Evolutionary conservation across 2,329 filamentous ascomycete species (phyloP).

Genomic region (Diplodia sapinea): DNA sequence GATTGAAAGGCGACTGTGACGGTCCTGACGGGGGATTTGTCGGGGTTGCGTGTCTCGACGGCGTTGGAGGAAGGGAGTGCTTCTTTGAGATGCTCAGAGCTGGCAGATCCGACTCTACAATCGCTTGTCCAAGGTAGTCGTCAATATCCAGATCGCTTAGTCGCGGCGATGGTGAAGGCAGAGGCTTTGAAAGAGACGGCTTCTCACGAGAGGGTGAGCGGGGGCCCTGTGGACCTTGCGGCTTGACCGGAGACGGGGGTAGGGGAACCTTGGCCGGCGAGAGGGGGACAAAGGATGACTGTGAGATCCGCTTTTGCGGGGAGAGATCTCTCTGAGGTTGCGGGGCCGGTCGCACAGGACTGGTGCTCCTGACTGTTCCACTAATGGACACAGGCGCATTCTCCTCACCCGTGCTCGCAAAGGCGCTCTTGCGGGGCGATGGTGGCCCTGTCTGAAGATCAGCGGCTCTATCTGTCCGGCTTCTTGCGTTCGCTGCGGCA

Average conservation of each 20-base stretch:
- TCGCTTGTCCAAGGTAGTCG: constrained; percentile 22
- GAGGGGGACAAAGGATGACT: constrained; percentile 41
- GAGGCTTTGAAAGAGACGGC: constrained; percentile 12
- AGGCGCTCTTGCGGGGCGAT: constrained; percentile 42
- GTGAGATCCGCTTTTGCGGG: constrained; percentile 48
- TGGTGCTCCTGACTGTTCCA: constrained; percentile 39
- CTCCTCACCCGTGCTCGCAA: constrained; percentile 42
- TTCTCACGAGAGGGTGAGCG: constrained; percentile 36
- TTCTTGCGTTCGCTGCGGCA: constrained; percentile 76
- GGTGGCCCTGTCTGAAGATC: constrained; percentile 9
- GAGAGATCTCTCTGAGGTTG: constrained; percentile 44
- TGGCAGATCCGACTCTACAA: constrained; percentile 11
- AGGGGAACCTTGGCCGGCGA: constrained; percentile 53
- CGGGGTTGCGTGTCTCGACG: constrained; percentile 15
- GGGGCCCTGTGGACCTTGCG: constrained; percentile 46
- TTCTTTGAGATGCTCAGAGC: not conserved
- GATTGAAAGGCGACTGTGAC: constrained; percentile 19
- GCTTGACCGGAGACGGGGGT: constrained; percentile 54
- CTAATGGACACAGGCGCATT: constrained; percentile 38
- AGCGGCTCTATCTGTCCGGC: constrained; percentile 39
- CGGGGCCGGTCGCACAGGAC: constrained; percentile 38
- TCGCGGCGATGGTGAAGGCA: constrained; percentile 15
- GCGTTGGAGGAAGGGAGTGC: constrained; percentile 7
- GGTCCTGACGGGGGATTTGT: constrained; percentile 15
- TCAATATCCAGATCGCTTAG: constrained; percentile 17